Conservation (phyloP, 352 stramenopile species). For the Phytophthora constricta region DNA sequence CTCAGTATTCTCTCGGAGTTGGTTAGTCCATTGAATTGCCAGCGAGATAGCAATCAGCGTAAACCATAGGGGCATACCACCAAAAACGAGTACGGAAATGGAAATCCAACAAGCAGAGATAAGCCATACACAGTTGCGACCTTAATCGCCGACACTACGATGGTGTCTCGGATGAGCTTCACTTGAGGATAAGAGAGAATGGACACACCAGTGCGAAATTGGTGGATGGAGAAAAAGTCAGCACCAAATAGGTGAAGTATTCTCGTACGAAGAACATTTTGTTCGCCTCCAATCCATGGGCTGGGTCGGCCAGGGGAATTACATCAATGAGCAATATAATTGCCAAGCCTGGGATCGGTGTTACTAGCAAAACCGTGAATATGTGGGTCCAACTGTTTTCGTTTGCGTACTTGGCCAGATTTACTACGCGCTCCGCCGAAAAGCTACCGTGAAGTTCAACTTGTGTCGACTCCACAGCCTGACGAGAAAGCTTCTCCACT, state of each 20-base stretch:
- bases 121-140: neutral
- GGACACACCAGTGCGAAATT: constrained; percentile 9
- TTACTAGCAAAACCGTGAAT: constrained; percentile 14
- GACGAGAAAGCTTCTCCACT: too few relatives aligned
- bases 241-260: constrained; percentile 5
- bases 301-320: constrained; percentile 9
- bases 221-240: constrained; percentile 10
- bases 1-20: constrained; percentile 3
- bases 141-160: neutral
- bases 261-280: constrained; percentile 15
- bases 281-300: constrained; percentile 10
- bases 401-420: constrained; percentile 2
- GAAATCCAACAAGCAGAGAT: constrained; percentile 5
- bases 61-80: constrained; percentile 1
- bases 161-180: neutral
- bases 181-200: neutral
- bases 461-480: constrained; percentile 16
- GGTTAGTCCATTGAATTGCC: constrained; percentile 13
- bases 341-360: constrained; percentile 18
- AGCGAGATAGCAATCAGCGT: constrained; percentile 4
- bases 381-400: constrained; percentile 3
- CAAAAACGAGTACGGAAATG: constrained; percentile 20
- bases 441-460: constrained; percentile 24
- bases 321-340: constrained; percentile 24
- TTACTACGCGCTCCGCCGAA: constrained; percentile 2